Conservation (phyloP, 306 rosid genomes). For the Dalbergia oliveri region DNA sequence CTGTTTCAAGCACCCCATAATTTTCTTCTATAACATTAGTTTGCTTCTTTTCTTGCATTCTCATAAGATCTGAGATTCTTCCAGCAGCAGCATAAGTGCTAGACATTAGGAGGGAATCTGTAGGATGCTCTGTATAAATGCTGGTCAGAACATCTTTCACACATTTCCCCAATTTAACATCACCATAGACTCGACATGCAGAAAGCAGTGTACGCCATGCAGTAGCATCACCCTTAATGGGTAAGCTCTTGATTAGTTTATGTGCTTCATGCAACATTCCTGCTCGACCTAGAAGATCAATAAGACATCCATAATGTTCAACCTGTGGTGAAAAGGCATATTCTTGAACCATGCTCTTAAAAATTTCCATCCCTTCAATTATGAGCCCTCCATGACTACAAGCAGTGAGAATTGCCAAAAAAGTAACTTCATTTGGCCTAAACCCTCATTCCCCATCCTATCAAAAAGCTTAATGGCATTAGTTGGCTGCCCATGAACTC, state of each 20-base stretch:
- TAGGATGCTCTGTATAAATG: conserved; percentile 64
- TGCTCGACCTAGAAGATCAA: conserved; percentile 81
- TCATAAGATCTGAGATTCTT: conserved; percentile 61
- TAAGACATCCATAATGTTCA: conserved; percentile 77
- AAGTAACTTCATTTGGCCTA: conserved; percentile 68
- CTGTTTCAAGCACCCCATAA: conserved; percentile 20
- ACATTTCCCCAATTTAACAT: conserved; percentile 60
- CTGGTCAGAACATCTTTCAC: conserved; percentile 58
- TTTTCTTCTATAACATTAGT: conserved; percentile 38
- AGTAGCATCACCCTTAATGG: conserved; percentile 62
- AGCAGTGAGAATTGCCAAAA: conserved; percentile 69
- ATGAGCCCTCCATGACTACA: conserved; percentile 84
- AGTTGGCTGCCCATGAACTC: conserved; percentile 68
- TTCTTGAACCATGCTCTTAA: conserved; percentile 64
- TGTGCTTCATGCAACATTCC: conserved; percentile 79
- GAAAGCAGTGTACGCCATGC: conserved; percentile 82
- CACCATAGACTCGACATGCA: conserved; percentile 73
- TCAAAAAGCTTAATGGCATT: conserved; percentile 58
- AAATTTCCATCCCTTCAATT: conserved; percentile 61
- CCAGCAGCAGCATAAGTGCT: conserved; percentile 74
- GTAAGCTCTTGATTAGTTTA: conserved; percentile 65
- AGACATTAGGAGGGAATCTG: conserved; percentile 72
- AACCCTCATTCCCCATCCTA: conserved; percentile 69
- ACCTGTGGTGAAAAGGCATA: conserved; percentile 60
- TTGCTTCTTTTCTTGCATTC: conserved; percentile 52